Percentiles rank a stretch among this genome's conserved stretches.
Conservation (phyloP, 106 monocot genomes). For the Dendrobium nobile region DNA sequence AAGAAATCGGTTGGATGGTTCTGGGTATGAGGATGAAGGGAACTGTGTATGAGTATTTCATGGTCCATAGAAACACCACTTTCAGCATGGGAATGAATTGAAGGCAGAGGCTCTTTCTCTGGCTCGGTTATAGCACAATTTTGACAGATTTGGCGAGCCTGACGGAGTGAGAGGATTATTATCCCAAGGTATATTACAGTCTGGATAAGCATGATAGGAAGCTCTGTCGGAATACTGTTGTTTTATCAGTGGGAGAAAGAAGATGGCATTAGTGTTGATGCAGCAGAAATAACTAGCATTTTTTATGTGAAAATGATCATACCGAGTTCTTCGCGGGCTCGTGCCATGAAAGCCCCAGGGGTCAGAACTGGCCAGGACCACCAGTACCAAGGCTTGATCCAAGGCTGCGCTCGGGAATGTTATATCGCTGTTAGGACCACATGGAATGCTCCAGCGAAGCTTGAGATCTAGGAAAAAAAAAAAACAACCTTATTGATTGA, state of each 20-base stretch:
- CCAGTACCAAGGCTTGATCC: conserved; percentile 85
- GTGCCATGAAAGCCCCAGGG: conserved; percentile 68
- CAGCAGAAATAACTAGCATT: neutral
- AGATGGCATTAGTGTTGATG: neutral
- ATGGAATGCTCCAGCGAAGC: conserved; percentile 80
- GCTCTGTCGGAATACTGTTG: conserved; percentile 47
- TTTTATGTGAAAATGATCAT: neutral
- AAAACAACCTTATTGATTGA: neutral
- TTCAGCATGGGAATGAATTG: conserved; percentile 34
- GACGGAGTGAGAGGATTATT: conserved; percentile 35
- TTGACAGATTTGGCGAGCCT: conserved; percentile 50
- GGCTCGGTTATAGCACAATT: conserved; percentile 57
- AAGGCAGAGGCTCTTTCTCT: conserved; percentile 46
- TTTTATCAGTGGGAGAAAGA: neutral
- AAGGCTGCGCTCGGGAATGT: conserved; percentile 78
- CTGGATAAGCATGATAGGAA: conserved; percentile 50
- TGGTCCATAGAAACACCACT: conserved; percentile 39
- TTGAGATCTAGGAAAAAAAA: conserved; percentile 60
- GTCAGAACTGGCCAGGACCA: conserved; percentile 79
- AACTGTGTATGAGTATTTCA: conserved; percentile 35
- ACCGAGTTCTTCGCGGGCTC: conserved; percentile 57
- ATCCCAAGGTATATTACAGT: conserved; percentile 46
- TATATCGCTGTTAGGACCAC: conserved; percentile 76
- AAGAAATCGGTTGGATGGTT: conserved; percentile 58
- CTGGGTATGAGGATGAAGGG: conserved; percentile 70